Base-by-base conservation (phyloP, 345 rosid genomes). In the Aurinia saxatilis region DNA sequence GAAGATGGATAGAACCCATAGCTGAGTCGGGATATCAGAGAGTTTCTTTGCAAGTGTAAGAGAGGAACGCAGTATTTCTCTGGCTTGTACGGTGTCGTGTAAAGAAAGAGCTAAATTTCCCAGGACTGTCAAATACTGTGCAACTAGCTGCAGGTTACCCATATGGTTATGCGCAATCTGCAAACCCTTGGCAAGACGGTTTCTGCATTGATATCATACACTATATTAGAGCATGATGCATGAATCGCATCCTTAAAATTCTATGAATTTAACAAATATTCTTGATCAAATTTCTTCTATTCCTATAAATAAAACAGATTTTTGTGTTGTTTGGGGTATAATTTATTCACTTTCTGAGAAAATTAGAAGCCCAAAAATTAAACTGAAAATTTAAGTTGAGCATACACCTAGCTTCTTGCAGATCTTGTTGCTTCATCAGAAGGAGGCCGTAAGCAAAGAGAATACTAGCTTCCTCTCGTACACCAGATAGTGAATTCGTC, bases 61-160 rank as follows among this genome's bases (percentile, higher is more conserved):
- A 21, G 96, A 74, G 57, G 97, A 95, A 73, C 95, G 84, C 69
- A 95, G 74, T 66, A 95, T 95, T 81, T 90, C 97, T 77, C 95
- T 83, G 30, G 97, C 95, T 75, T 95, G 97, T 14, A 70, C 82
- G 0, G 97, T 82, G 70, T 93, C 99, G 67, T 90, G 97, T 69
- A 93, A 66, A 46, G 91, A 86, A 68, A 93, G 92, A 64, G 97
- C 99, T 69, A 92, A 73, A 68, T 82, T 87, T 42, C 98, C 98
- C 50, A 93, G 85, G 70, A 90, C 77, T 50, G 96, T 87, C 81
- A 93, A 73, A 72, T 85, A 90, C 74, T 93, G 99, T 6, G 99
- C 68, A 75, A 90, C 90, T 55, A 90, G 96, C 78, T 93, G 99
- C 76, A 93, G 95, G 80, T 93, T 93, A 45, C 97, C 95, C 90